Evolutionary conservation across 2,329 filamentous ascomycete genomes (phyloP), one percentile per base, ranked within the genome.

Genomic region (Fusarium setosum): DNA sequence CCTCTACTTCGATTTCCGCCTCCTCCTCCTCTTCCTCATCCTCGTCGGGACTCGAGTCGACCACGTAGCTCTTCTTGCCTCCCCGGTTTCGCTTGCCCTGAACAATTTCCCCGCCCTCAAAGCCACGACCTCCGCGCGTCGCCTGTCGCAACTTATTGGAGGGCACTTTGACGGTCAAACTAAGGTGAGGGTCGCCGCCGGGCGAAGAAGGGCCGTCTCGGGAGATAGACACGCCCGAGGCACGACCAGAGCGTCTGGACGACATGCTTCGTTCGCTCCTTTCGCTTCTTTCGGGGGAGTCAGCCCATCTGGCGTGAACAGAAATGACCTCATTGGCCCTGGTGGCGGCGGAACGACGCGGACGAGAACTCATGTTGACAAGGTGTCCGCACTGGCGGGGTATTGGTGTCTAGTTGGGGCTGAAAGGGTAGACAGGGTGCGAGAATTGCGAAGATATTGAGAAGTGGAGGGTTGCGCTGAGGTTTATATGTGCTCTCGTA

Each of bases 41-140:
- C 21, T 82, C 81, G n/a, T 82, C 81, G 34, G 79, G 80, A 53
- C 82, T 83, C 34, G 83, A 86, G 62, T 88, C 86, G 21, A 89
- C 83, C 32, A 87, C 84, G 54, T 88, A 88, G 67, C 82, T 88
- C 76, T 88, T 88, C 76, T 86, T 86, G 17, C 80, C 81, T 6
- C 83, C 84, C 9, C 85, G 82, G 58, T 84, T 86, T 47, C 86
- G 80, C 68, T 84, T 85, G 34, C 83, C 82, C 23, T 80, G 76
- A 17, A 84, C 73, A 47, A 85, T 83, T 67, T 84, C 81, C 26
- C 81, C 80, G 21, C 79, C 80, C 21, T 76, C 76, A 51, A 83
- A 83, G 42, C 77, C 77, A 40, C 75, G 68, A 45, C 76, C 78
- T 42, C 73, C 78, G 38, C 80, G 80, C 7, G 82, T 83, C 44